Evolutionary conservation across 169 alveolate genomes (phyloP), one percentile per base, ranked within the genome.

Genomic region (Plasmodium inui): DNA sequence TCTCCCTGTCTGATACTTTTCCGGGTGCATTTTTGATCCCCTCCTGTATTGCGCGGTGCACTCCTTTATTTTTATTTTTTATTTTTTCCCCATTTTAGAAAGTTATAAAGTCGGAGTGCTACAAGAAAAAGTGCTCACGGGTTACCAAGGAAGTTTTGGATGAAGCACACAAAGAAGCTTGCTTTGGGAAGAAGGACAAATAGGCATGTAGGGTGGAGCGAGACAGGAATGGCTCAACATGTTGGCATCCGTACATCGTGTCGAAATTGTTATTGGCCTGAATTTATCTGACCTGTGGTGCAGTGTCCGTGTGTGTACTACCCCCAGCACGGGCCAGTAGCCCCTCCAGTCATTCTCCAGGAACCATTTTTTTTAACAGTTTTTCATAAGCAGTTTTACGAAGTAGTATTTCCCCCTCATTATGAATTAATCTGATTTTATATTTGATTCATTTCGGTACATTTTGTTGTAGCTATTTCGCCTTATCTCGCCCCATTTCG

Each of bases 121-220:
- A 89, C 83, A 80, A 61, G 82, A 89, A 89, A 67, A 89, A 70
- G 71, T 89, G 94, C 32, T 89, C 94, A 57, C 41, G 57, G 37
- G 94, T 71, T n/a, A 89, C 94, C 37, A 89, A 89, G 70, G 94
- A 79, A 30, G 94, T 89, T 89, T 34, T 89, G 32, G 82, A 79
- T 37, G 94, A 89, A 67, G 94, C 94, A 39, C 90, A 89, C 74
- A 89, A 89, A 26, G 94, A 89, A 50, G 94, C 90, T 26, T 89
- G 94, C 71, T 89, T 79, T 71, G 84, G 57, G 19, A 89, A 89
- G 34, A 46, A 32, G 26, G 70, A 89, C 71, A 70, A 50, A 34
- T 74, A 85, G 79, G 53, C 61, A 37, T 19, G 61, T 41, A 17
- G 30, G 14, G 26, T 57, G 44, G 39, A 30, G 37, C n/a, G 32